Percentiles rank a stretch among this genome's conserved stretches.
These are phyloP conservation scores for Sergeia podlipaevii DNA, from an alignment of 208 protist species.

Conservation along the genomic window DNA sequence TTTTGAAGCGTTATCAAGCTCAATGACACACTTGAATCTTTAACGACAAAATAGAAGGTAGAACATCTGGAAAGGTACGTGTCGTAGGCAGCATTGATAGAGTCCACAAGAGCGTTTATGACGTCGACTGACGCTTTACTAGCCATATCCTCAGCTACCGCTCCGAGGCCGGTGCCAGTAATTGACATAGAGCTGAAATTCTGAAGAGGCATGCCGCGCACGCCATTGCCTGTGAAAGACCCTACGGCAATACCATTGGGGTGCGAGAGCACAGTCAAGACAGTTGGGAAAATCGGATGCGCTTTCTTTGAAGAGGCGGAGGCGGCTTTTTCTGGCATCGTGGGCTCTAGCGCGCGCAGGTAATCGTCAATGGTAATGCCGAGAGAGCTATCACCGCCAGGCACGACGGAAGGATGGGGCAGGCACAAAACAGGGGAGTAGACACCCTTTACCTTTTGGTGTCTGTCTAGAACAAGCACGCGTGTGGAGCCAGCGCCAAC, in stretches of 20 bases:
- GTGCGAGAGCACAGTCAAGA: conserved; percentile 34
- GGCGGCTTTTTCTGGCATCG: background rate
- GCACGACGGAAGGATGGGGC: conserved; percentile 48
- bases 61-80: conserved; percentile 18
- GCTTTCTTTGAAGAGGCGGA: background rate
- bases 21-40: conserved; percentile 20
- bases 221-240: conserved; percentile 23
- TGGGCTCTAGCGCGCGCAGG: conserved; percentile 18
- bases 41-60: conserved; percentile 40
- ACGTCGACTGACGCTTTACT: conserved; percentile 2
- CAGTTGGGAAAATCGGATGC: conserved; percentile 6
- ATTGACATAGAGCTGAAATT: conserved; percentile 17
- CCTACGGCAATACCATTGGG: conserved; percentile 32
- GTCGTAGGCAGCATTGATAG: conserved; percentile 11
- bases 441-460: conserved; percentile 76
- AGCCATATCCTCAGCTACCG: conserved; percentile 4
- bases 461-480: conserved; percentile 77
- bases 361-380: conserved; percentile 55
- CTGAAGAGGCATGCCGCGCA: conserved; percentile 15
- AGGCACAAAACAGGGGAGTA: conserved; percentile 69
- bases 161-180: background rate
- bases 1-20: conserved; percentile 8
- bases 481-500: conserved; percentile 49
- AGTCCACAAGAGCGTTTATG: conserved; percentile 4
- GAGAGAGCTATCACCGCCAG: conserved; percentile 35